phyloP scores from a whole-genome alignment of 257 asterid genomes.

The Vinca minor region DNA sequence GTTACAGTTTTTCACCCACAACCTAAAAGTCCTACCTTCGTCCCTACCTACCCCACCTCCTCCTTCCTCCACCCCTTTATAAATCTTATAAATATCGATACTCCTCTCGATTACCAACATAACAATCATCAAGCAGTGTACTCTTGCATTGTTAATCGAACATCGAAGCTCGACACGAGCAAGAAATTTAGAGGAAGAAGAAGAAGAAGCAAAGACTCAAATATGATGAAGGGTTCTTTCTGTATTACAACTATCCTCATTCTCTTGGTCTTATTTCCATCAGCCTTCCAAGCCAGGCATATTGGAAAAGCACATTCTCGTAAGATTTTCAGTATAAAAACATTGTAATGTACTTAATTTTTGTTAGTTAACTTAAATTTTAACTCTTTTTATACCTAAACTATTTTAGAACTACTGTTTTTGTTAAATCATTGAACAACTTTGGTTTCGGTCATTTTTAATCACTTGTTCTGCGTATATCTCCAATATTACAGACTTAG shows the following conservation, averaged over 20 bases:
- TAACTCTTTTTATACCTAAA: too few relatives aligned
- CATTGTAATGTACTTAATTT: too few relatives aligned
- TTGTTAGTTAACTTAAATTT: too few relatives aligned
- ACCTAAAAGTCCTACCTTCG: too few relatives aligned
- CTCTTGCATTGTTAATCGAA: background rate
- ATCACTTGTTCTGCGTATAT: too few relatives aligned
- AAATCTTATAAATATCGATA: constrained; percentile 9
- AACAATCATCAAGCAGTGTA: background rate
- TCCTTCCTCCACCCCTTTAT: constrained; percentile 28
- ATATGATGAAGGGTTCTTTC: constrained; percentile 27
- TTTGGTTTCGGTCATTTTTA: too few relatives aligned
- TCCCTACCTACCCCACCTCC: background rate
- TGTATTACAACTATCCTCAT: constrained; percentile 22
- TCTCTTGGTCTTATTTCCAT: constrained; percentile 32
- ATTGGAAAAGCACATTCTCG: constrained; percentile 34
- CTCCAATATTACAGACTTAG: too few relatives aligned
- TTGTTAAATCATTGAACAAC: too few relatives aligned
- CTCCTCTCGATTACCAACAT: constrained; percentile 2
- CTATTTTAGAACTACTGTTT: too few relatives aligned
- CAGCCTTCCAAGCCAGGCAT: constrained; percentile 38
- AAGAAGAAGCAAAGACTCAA: background rate
- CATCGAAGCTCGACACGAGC: too few relatives aligned
- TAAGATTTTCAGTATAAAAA: constrained; percentile 15
- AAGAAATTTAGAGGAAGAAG: background rate
- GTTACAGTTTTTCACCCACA: too few relatives aligned